phyloP scores from a whole-genome alignment of 192 early-diverging fungal genomes.

The Spizellomyces punctatus region DNA sequence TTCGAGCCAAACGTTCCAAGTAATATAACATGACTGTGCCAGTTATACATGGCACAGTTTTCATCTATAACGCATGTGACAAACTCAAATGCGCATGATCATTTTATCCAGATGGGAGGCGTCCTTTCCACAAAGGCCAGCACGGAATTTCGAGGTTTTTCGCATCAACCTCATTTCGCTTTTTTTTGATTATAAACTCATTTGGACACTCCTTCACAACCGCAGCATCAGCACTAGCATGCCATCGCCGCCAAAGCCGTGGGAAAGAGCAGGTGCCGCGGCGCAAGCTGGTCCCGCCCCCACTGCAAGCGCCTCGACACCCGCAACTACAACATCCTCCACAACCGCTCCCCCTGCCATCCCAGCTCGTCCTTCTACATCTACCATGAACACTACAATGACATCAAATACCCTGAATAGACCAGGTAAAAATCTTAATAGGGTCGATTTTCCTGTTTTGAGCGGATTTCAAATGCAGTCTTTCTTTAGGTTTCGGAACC shows the following conservation, averaged over 20 bases:
- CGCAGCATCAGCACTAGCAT: slow-evolving; percentile 4
- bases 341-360: slow-evolving; percentile 21
- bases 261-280: slow-evolving; percentile 64
- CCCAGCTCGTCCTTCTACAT: slow-evolving; percentile 16
- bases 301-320: slow-evolving; percentile 19
- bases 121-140: too few relatives aligned
- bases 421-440: background rate
- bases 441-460: background rate
- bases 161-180: too few relatives aligned
- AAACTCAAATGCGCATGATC: too few relatives aligned
- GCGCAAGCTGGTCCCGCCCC: slow-evolving; percentile 31
- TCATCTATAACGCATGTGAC: too few relatives aligned
- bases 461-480: background rate
- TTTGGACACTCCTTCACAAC: too few relatives aligned
- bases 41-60: too few relatives aligned
- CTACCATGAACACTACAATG: slow-evolving; percentile 1
- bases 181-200: too few relatives aligned
- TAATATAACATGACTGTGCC: too few relatives aligned
- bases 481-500: background rate
- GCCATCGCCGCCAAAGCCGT: slow-evolving; percentile 74
- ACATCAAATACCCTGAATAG: background rate
- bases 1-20: too few relatives aligned
- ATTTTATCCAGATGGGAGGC: too few relatives aligned
- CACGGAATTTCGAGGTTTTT: too few relatives aligned
- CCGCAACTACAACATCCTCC: slow-evolving; percentile 26